Percentiles rank a stretch among this genome's conserved stretches.
Conservation (phyloP, 352 stramenopile genomes). For the Aphanomyces cochlioides region DNA sequence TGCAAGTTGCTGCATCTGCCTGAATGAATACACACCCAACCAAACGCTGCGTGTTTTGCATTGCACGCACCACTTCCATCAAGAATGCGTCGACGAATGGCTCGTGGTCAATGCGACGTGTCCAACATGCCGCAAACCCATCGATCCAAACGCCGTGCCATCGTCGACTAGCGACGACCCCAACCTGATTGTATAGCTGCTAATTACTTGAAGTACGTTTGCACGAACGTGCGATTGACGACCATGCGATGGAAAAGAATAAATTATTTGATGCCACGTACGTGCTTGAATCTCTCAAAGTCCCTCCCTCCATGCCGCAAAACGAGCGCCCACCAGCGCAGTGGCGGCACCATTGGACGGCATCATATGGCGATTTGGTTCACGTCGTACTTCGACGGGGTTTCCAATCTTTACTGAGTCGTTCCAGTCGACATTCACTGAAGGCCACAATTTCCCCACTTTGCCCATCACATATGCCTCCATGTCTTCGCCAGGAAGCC, state of each 20-base stretch:
- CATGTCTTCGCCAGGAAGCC: conserved; percentile 24
- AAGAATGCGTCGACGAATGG: conserved; percentile 89
- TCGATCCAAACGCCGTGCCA: conserved; percentile 39
- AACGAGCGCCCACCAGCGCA: too few species aligned
- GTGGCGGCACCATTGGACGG: too few species aligned
- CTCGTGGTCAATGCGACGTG: conserved; percentile 84
- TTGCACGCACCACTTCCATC: conserved; percentile 95
- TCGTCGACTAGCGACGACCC: not conserved
- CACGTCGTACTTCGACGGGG: too few species aligned
- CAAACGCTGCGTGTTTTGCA: conserved; percentile 92
- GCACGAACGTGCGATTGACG: too few species aligned
- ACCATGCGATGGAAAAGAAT: too few species aligned
- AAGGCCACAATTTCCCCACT: conserved; percentile 20
- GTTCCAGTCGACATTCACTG: conserved; percentile 21
- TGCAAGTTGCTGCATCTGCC: conserved; percentile 88
- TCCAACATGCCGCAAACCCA: conserved; percentile 82
- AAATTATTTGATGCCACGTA: too few species aligned
- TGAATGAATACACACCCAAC: conserved; percentile 81
- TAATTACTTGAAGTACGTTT: too few species aligned
- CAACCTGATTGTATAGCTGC: conserved; percentile 18
- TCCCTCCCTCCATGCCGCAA: too few species aligned
- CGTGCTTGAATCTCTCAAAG: too few species aligned
- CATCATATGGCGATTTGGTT: too few species aligned
- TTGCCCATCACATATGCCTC: conserved; percentile 25
- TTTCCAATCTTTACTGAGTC: not conserved